Conservation (phyloP, 208 protist genomes). For the Angomonas deanei region DNA sequence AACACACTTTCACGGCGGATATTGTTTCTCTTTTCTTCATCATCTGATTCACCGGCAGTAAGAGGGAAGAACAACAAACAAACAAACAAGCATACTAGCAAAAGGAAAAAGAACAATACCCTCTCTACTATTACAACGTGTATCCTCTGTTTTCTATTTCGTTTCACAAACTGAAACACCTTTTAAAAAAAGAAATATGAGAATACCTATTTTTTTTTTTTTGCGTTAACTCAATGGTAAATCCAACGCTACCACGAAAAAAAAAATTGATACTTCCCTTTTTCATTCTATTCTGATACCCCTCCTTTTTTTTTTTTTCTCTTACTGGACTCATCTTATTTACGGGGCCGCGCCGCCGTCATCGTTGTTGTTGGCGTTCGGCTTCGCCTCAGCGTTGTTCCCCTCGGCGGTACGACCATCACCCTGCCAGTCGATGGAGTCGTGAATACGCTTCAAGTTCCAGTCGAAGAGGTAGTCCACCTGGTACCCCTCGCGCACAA, state of each 20-base stretch:
- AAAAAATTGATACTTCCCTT: too few species aligned
- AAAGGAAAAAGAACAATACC: conserved; percentile 13
- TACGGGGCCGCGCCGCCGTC: neutral
- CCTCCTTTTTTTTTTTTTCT: conserved; percentile 6
- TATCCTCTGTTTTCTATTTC: too few species aligned
- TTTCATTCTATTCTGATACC: neutral
- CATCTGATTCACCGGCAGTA: too few species aligned
- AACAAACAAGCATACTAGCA: conserved; percentile 7
- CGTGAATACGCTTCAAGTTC: conserved; percentile 85
- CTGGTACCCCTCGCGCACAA: conserved; percentile 95
- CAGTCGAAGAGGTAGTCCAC: conserved; percentile 99
- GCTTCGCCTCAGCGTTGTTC: neutral
- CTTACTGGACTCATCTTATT: conserved; percentile 1
- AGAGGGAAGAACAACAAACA: conserved; percentile 7
- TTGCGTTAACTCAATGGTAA: too few species aligned
- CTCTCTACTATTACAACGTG: too few species aligned
- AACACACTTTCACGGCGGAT: too few species aligned
- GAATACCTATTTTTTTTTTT: too few species aligned
- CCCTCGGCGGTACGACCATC: conserved; percentile 6
- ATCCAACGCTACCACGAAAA: too few species aligned
- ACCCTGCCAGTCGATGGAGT: conserved; percentile 21
- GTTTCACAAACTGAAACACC: too few species aligned
- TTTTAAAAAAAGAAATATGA: too few species aligned
- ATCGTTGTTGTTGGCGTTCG: conserved; percentile 13
- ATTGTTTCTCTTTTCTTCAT: too few species aligned